Evolutionary conservation across 1,284 basidiomycete genomes (phyloP), one percentile per base, ranked within the genome.

Genomic region (Ganoderma lucidum): DNA sequence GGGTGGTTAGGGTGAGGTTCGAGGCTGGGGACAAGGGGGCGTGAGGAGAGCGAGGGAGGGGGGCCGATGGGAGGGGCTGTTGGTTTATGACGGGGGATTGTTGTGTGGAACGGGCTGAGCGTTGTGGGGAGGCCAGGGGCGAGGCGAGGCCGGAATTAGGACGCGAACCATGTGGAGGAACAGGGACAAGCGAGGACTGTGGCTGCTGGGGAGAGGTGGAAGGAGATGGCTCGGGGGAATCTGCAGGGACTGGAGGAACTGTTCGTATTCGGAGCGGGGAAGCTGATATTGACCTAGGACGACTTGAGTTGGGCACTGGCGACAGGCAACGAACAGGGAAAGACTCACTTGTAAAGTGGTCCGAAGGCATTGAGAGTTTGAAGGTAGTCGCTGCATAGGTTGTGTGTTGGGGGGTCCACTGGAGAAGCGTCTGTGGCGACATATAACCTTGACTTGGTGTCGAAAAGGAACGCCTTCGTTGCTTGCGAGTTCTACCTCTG

Each of bases 371-470:
- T 92, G 64, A 98, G 87, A 84, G 96, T 95, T 64, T 92, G 89
- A 23, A 98, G 86, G 76, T 97, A 99, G 76, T 98, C 96, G 74
- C 92, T 96, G 75, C 95, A 96, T 28, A 97, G 85, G 72, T 93
- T 94, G 75, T 96, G 93, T 1, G 94, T 96, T 1, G 92, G 90
- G 65, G 92, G 88, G 79, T 98, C 97, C 37, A 98, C 94, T 0
- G 97, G 96, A 0, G 95, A 95, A 23, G 93, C 91, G 78, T 99
- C 97, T 6, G 96, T 96, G 1, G 96, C 96, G 28, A 99, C 87
- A 75, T 96, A 97, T 42, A 99, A 85, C 64, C 95, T 87, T 23
- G 95, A 95, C 6, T 87, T 87, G 4, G 91, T 90, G 78, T 99
- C 97, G 76, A 98, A 98, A 14, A 99, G 81, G 79, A 97, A 98